Conservation (phyloP, 371 early-diverging fungal species). For the Apophysomyces variabilis region DNA sequence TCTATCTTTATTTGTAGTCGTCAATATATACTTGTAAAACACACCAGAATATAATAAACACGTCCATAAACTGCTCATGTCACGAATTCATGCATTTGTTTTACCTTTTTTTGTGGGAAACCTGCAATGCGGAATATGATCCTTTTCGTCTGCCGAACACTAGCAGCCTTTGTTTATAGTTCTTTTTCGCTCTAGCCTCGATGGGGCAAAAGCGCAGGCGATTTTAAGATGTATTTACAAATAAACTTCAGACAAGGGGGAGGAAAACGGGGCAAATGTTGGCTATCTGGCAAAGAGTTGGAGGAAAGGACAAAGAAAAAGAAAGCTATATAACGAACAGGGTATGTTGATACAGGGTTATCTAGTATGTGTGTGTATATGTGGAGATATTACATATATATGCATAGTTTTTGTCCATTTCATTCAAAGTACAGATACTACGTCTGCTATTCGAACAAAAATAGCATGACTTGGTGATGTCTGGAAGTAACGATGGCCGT, state of each 20-base stretch:
- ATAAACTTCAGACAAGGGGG: background rate
- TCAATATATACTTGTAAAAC: no score
- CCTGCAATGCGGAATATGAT: background rate
- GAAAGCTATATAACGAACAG: no score
- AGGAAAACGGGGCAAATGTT: background rate
- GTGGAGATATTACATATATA: no score
- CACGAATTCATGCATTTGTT: background rate
- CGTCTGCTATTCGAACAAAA: constrained; percentile 23
- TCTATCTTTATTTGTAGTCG: no score
- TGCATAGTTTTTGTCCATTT: no score
- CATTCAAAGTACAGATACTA: constrained; percentile 1
- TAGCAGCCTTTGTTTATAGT: background rate
- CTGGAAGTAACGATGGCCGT: constrained; percentile 33
- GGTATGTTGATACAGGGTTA: no score
- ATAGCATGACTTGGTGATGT: constrained; percentile 29
- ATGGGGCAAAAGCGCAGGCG: background rate
- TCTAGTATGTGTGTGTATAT: no score
- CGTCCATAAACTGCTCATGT: background rate
- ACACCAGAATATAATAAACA: background rate
- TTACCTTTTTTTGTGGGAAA: background rate
- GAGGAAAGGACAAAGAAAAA: no score
- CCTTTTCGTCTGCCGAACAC: constrained; percentile 3
- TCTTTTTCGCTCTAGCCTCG: background rate
- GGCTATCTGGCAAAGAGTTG: background rate
- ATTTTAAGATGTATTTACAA: constrained; percentile 1